Conservation (phyloP, 139 green algal genomes). For the Yamagishiella unicocca region DNA sequence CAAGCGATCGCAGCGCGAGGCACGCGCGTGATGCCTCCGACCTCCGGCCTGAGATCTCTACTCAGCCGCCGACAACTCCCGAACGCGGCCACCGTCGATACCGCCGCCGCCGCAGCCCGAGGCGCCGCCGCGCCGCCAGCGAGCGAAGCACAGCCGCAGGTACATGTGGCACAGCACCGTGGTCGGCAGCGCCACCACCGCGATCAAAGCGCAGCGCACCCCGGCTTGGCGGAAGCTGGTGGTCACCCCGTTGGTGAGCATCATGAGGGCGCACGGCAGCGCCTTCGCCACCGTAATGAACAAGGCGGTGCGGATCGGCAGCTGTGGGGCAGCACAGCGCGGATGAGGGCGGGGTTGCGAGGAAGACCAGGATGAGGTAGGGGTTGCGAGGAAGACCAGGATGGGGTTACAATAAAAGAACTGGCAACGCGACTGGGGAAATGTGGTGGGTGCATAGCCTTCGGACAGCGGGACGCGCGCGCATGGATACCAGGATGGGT, state of each 20-base stretch:
- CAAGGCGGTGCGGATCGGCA: background rate
- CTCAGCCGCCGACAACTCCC: no score
- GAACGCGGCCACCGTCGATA: background rate
- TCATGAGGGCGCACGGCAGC: background rate
- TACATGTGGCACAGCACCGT: constrained; percentile 7
- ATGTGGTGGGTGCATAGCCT: no score
- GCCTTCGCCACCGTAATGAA: background rate
- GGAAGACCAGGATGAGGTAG: no score
- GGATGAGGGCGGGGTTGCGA: background rate
- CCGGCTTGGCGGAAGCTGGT: background rate
- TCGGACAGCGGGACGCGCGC: no score
- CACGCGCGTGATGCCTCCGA: no score
- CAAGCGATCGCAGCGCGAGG: no score
- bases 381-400: no score
- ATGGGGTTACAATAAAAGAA: no score
- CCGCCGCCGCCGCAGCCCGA: background rate
- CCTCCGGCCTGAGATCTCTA: no score
- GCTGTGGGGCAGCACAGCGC: background rate
- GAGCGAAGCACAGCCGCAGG: background rate
- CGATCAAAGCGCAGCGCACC: background rate
- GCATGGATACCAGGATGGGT: no score
- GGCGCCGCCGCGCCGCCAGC: background rate
- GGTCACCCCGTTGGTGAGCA: background rate
- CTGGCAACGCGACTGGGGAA: no score
- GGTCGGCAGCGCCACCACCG: background rate